These are phyloP conservation scores for Vanrija pseudolonga DNA, from an alignment of 1,284 basidiomycete species.

Conservation along the genomic window DNA sequence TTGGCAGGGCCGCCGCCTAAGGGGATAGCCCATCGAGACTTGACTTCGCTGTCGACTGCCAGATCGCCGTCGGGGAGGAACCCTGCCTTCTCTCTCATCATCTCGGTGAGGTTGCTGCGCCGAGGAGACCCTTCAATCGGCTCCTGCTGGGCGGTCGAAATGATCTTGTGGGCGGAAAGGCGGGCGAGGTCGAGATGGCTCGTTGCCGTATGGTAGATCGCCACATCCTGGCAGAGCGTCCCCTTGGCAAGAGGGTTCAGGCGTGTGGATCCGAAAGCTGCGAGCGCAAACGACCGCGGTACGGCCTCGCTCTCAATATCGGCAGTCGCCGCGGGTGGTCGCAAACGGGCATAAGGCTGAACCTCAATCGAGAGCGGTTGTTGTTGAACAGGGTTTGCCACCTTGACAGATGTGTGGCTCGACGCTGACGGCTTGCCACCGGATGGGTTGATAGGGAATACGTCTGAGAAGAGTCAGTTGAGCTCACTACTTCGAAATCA, in stretches of 20 bases:
- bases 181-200: conserved; percentile 29
- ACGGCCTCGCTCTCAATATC: not conserved
- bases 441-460: conserved; percentile 71
- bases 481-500: conserved; percentile 25
- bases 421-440: conserved; percentile 63
- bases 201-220: conserved; percentile 21
- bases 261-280: conserved; percentile 16
- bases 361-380: conserved; percentile 58
- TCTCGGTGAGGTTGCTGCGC: conserved; percentile 40
- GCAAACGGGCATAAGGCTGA: conserved; percentile 58
- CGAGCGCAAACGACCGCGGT: conserved; percentile 7
- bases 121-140: not conserved
- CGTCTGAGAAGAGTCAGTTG: conserved; percentile 58
- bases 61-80: conserved; percentile 49
- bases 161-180: conserved; percentile 3
- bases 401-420: conserved; percentile 62
- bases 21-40: conserved; percentile 66
- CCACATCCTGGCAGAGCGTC: conserved; percentile 30
- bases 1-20: conserved; percentile 55
- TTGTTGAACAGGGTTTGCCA: conserved; percentile 57
- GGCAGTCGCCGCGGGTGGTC: not conserved
- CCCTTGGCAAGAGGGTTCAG: conserved; percentile 17
- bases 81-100: conserved; percentile 35
- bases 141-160: not conserved
- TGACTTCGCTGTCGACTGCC: conserved; percentile 55